Evolutionary conservation across 164 flowering plant species (phyloP).

Genomic region (Magnolia changhungtana): DNA sequence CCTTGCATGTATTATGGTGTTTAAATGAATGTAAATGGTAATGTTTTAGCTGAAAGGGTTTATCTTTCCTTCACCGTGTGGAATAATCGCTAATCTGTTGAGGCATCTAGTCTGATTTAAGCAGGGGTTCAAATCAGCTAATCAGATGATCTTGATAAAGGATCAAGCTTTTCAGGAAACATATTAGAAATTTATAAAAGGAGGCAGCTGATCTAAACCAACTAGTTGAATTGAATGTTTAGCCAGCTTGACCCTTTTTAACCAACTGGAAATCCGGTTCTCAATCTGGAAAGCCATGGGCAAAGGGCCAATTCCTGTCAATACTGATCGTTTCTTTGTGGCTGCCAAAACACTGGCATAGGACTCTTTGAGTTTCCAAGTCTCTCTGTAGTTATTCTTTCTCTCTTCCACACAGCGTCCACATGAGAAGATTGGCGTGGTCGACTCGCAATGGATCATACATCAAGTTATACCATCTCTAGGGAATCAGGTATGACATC

Average conservation of each 20-base stretch:
- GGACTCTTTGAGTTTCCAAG: not conserved
- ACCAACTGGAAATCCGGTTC: not conserved
- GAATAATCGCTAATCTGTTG: not conserved
- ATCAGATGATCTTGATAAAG: not conserved
- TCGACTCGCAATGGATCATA: conserved; percentile 93
- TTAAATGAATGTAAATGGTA: not conserved
- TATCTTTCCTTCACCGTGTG: not conserved
- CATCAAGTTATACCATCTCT: conserved; percentile 95
- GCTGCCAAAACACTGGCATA: not conserved
- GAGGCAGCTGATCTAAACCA: not conserved
- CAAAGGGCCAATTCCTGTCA: not conserved
- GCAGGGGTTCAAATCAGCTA: not conserved
- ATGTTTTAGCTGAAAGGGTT: too few species aligned
- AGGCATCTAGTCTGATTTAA: not conserved
- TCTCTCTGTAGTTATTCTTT: not conserved
- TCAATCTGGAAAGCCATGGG: not conserved
- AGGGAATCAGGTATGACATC: conserved; percentile 67
- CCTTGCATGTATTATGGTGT: not conserved
- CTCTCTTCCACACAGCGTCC: conserved; percentile 54
- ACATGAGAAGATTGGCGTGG: conserved; percentile 97
- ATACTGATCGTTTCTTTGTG: not conserved
- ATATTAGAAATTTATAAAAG: not conserved
- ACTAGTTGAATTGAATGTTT: not conserved
- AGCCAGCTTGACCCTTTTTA: too few species aligned
- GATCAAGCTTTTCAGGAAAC: not conserved